These are phyloP conservation scores for Mycena pura DNA, from an alignment of 768 basidiomycete species.

Conservation along the genomic window DNA sequence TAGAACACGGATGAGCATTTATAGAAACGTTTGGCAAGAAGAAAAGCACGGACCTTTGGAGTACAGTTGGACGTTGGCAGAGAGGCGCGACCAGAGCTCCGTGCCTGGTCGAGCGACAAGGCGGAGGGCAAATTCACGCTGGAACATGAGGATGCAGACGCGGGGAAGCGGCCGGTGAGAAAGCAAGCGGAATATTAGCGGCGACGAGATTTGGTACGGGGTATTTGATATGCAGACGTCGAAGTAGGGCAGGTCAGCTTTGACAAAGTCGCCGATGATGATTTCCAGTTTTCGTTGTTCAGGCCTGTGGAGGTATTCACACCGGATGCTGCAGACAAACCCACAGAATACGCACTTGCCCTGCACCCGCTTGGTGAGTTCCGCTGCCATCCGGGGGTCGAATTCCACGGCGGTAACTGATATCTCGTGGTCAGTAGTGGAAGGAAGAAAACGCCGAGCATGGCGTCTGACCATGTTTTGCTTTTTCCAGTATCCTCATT, in stretches of 20 bases:
- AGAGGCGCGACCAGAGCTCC: constrained; percentile 89
- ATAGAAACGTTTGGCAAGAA: no score
- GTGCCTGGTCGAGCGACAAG: constrained; percentile 87
- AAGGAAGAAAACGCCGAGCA: no score
- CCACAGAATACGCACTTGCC: constrained; percentile 79
- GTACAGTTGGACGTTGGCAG: constrained; percentile 97
- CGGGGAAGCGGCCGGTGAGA: constrained; percentile 96
- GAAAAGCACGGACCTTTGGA: constrained; percentile 55
- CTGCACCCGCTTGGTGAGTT: constrained; percentile 95
- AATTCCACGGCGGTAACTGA: constrained; percentile 87
- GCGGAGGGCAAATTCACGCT: constrained; percentile 96
- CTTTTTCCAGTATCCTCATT: constrained; percentile 90
- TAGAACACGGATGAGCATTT: neutral
- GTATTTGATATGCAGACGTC: constrained; percentile 99
- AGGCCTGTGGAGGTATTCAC: constrained; percentile 60
- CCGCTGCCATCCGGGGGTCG: constrained; percentile 99
- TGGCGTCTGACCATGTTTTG: constrained; percentile 64
- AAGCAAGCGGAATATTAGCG: constrained; percentile 94
- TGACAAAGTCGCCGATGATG: constrained; percentile 97
- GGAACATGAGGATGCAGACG: constrained; percentile 98
- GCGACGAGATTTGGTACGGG: constrained; percentile 98
- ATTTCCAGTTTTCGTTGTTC: constrained; percentile 95
- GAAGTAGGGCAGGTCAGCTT: constrained; percentile 97
- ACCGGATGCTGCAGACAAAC: neutral
- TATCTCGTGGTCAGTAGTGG: no score